Evolutionary conservation across 2,329 filamentous ascomycete genomes (phyloP).

Genomic region (Trichoderma atroviride): DNA sequence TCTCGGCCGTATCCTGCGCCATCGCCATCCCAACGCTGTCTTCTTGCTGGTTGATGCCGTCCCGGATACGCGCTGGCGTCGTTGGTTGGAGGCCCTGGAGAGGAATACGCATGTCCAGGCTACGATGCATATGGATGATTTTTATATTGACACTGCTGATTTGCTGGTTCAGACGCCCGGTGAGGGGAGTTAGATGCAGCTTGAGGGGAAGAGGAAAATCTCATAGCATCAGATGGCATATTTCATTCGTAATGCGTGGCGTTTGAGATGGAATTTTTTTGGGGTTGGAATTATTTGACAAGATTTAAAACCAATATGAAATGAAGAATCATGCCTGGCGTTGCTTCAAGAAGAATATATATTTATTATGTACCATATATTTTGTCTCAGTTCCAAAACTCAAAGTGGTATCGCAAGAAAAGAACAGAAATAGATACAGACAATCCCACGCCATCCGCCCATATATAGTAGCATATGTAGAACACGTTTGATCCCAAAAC

Average conservation of each 20-base stretch:
- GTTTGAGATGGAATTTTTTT: neutral
- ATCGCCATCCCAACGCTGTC: conserved; percentile 51
- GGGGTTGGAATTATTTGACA: neutral
- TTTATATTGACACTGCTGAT: conserved; percentile 61
- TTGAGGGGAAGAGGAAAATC: neutral
- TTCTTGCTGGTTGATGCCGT: conserved; percentile 62
- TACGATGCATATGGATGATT: conserved; percentile 65
- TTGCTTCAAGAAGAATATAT: neutral
- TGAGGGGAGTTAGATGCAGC: neutral
- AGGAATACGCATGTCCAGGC: conserved; percentile 61
- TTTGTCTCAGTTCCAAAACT: neutral
- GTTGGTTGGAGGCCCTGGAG: conserved; percentile 73
- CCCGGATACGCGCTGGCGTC: conserved; percentile 65
- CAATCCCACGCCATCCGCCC: neutral
- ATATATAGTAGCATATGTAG: neutral
- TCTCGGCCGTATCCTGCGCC: conserved; percentile 65
- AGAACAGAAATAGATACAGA: neutral
- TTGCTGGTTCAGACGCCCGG: conserved; percentile 41
- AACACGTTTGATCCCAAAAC: conserved; percentile 1
- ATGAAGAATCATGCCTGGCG: neutral
- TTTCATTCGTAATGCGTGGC: neutral
- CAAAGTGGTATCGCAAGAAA: conserved; percentile 8
- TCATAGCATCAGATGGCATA: neutral
- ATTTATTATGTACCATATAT: neutral
- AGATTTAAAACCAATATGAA: neutral